Evolutionary conservation across 768 basidiomycete genomes (phyloP).

Genomic region (Panus rudis): DNA sequence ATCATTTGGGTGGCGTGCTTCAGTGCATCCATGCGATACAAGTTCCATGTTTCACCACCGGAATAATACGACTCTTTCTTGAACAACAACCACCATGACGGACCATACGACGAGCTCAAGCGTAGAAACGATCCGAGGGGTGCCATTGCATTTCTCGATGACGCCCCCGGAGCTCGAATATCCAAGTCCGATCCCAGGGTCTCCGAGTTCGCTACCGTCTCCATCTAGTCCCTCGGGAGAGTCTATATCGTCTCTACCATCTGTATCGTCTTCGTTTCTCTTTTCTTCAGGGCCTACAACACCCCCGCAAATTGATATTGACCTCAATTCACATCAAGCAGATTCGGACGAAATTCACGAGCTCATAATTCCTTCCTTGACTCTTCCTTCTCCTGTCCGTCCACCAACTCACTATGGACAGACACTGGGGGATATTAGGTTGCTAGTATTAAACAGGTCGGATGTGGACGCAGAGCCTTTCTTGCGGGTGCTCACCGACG

Average conservation of each 20-base stretch:
- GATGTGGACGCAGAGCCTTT: constrained; percentile 40
- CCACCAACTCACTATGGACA: constrained; percentile 63
- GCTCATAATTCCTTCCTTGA: constrained; percentile 65
- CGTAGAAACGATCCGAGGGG: constrained; percentile 18
- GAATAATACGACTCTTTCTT: too few relatives aligned
- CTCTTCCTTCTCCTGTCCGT: constrained; percentile 53
- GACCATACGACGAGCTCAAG: too few relatives aligned
- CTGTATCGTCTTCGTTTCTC: constrained; percentile 69
- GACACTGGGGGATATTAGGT: constrained; percentile 53
- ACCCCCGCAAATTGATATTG: constrained; percentile 20
- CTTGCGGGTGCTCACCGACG: constrained; percentile 36
- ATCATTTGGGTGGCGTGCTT: too few relatives aligned
- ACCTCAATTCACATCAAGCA: constrained; percentile 1
- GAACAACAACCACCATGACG: too few relatives aligned
- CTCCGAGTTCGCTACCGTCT: constrained; percentile 45
- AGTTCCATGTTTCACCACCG: too few relatives aligned
- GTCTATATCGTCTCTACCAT: constrained; percentile 65
- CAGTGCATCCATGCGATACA: too few relatives aligned
- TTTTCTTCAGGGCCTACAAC: constrained; percentile 70
- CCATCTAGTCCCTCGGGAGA: constrained; percentile 55
- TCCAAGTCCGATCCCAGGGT: constrained; percentile 38
- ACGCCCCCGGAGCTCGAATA: constrained; percentile 7
- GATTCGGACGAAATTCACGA: constrained; percentile 26
- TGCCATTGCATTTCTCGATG: constrained; percentile 12
- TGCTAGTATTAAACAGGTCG: constrained; percentile 46